Conservation (phyloP, 352 stramenopile species). For the Phytophthora sp. region DNA sequence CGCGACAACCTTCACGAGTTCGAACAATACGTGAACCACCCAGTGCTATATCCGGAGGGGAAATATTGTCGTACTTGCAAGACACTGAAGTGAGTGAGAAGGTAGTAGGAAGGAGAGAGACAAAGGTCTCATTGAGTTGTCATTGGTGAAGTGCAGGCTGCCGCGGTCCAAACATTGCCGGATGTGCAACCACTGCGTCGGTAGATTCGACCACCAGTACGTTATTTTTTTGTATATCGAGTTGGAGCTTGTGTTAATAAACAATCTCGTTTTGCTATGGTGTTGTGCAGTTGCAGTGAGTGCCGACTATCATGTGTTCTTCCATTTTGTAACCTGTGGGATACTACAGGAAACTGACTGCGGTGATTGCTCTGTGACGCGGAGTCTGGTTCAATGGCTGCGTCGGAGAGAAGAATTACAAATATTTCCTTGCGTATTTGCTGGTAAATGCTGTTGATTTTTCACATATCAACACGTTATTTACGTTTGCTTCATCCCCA, state of each 20-base stretch:
- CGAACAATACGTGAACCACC: conserved; percentile 75
- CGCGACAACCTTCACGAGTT: conserved; percentile 54
- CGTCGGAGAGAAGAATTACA: conserved; percentile 84
- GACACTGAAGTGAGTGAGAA: conserved; percentile 70
- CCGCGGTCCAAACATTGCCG: conserved; percentile 91
- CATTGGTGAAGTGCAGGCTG: conserved; percentile 44
- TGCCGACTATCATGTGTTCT: conserved; percentile 3
- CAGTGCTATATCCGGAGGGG: conserved; percentile 77
- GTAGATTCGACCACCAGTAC: conserved; percentile 91
- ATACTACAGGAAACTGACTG: neutral
- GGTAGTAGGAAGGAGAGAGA: no score
- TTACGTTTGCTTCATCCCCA: neutral
- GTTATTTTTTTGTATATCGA: conserved; percentile 13
- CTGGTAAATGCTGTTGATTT: conserved; percentile 39
- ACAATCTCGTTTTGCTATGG: conserved; percentile 5
- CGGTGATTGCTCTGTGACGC: neutral
- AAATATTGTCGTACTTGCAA: conserved; percentile 90
- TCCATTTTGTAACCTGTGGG: neutral
- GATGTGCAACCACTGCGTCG: conserved; percentile 89
- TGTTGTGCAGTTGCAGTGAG: conserved; percentile 40
- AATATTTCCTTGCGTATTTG: conserved; percentile 71
- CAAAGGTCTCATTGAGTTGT: neutral
- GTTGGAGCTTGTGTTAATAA: neutral
- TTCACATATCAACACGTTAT: no score
- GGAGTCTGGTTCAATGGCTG: conserved; percentile 89